phyloP scores from a whole-genome alignment of 2,329 filamentous ascomycete genomes.

The Zymoseptoria brevis region DNA sequence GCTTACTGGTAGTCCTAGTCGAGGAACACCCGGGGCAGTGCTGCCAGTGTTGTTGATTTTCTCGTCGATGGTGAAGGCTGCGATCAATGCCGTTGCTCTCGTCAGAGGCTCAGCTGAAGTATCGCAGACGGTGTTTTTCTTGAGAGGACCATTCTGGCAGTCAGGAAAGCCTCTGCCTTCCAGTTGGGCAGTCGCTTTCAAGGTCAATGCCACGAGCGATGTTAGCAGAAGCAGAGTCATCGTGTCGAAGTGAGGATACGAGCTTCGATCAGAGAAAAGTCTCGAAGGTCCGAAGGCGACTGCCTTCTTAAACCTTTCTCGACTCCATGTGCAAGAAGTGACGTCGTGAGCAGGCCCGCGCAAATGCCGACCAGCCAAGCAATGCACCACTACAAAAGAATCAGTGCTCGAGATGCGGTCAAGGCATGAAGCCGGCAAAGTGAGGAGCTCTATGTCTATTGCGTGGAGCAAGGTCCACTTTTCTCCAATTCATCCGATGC shows the following conservation, averaged over 20 bases:
- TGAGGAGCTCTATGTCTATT: not conserved
- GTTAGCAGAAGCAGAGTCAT: constrained; percentile 4
- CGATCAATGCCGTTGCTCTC: constrained; percentile 41
- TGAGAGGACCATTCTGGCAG: constrained; percentile 44
- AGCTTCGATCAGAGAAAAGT: not conserved
- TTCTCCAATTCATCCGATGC: not conserved
- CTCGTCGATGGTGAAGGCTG: constrained; percentile 43
- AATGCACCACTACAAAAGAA: not conserved
- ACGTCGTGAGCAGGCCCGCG: not conserved
- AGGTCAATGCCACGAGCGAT: constrained; percentile 8
- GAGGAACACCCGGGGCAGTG: constrained; percentile 43
- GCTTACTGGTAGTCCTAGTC: constrained; percentile 45
- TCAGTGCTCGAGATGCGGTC: not conserved
- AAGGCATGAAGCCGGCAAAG: not conserved
- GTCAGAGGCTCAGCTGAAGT: constrained; percentile 26
- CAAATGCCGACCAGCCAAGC: not conserved
- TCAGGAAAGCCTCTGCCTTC: constrained; percentile 37
- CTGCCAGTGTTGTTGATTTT: constrained; percentile 49
- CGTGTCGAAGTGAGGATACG: not conserved
- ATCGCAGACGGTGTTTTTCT: constrained; percentile 46
- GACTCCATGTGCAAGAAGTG: not conserved
- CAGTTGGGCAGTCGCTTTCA: constrained; percentile 7
- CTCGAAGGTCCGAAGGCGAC: not conserved
- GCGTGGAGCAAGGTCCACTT: not conserved
- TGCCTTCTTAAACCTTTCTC: not conserved